Evolutionary conservation across 169 alveolate species (phyloP).

Genomic region (Plasmodium sp.): DNA sequence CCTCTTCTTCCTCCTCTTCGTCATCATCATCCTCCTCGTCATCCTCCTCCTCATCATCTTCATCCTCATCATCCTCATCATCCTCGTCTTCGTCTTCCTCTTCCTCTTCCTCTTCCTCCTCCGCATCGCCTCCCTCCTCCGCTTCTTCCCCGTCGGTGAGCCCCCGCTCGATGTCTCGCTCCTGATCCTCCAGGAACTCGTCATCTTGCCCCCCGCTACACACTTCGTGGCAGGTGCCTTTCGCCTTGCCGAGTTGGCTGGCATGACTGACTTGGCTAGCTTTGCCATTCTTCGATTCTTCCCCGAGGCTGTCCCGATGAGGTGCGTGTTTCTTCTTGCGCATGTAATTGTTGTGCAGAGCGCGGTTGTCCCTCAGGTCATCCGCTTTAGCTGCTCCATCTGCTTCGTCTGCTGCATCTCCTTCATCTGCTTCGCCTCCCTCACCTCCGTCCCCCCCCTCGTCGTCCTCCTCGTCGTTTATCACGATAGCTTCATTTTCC

Average conservation of each 20-base stretch:
- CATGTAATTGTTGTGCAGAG: background rate
- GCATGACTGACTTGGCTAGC: background rate
- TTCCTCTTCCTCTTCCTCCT: background rate
- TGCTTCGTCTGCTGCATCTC: background rate
- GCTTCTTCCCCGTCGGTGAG: slow-evolving; percentile 53
- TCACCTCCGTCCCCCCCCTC: background rate
- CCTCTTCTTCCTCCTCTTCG: background rate
- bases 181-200: background rate
- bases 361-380: background rate
- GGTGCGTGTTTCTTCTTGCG: background rate
- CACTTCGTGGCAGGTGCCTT: background rate
- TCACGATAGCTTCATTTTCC: background rate
- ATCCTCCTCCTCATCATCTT: background rate
- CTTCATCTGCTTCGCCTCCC: background rate
- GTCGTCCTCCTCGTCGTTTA: background rate
- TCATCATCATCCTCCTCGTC: slow-evolving; percentile 27
- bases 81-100: slow-evolving; percentile 33
- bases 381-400: too few relatives aligned
- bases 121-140: slow-evolving; percentile 24
- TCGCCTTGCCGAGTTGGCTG: background rate
- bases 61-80: slow-evolving; percentile 43
- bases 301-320: background rate
- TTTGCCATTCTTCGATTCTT: background rate
- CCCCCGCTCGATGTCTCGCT: background rate
- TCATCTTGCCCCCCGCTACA: background rate